Base-by-base conservation (phyloP, 2,329 filamentous ascomycete species). In the Cadophora luteo-olivacea region DNA sequence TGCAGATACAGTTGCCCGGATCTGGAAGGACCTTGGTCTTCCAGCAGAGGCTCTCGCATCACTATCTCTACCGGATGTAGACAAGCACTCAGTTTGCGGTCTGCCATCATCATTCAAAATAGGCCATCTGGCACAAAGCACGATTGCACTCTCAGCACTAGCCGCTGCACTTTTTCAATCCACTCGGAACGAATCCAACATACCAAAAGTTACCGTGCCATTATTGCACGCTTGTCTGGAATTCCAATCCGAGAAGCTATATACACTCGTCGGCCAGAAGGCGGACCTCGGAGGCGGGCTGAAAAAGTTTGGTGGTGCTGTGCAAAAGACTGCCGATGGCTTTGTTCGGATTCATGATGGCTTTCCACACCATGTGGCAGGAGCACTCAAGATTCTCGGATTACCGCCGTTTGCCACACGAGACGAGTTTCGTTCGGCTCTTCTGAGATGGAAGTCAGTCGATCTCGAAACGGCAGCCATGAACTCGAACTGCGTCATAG, bases 101-200 rank as follows among this genome's bases (percentile, higher is more conserved):
- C 54, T 57, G 16, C 32, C 54, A 33, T 57, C 54, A n/a, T 57
- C 54, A 3, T 57, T 57, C 29, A 57, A 57, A 6, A 57, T 36
- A n/a, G 29, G 54, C 16, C 54, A 57, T 36, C 32, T 57, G 5
- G 54, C 54, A n/a, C 54, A 57, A 36, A 57, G 54, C n/a, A 36
- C 29, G 8, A 57, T 57, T 29, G 54, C 54, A 3, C 54, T 57
- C 54, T 57, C 54, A 36, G 54, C 29, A 36, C 54, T 57, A 14
- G n/a, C 54, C n/a, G 54, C 54, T 8, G 25, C 54, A 36, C 54
- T 57, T 19, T 57, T 57, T 22, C 54, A 57, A 32, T 57, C 54
- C 29, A 25, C 25, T 5, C 51, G 51, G 11, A 32, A 29, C 51
- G 25, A 52, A n/a, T 54, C 24, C 11, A 5, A 8, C n/a, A 9